These are phyloP conservation scores for Tulasnella sp. DNA, from an alignment of 768 basidiomycete species.

Conservation along the genomic window DNA sequence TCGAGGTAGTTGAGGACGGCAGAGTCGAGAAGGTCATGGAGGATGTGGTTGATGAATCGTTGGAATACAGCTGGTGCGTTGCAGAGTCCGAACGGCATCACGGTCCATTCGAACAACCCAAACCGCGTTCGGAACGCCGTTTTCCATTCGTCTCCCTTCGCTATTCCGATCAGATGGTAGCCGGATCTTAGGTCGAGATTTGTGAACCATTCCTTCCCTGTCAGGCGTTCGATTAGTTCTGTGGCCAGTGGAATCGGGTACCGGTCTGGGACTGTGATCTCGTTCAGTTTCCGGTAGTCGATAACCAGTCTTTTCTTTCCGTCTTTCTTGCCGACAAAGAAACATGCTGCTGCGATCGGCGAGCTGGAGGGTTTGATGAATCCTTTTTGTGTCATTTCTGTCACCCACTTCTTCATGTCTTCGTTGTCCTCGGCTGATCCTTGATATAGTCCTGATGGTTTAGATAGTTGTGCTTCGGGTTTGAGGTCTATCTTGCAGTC, in stretches of 20 bases:
- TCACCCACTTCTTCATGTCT: no score
- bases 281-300: conserved; percentile 1
- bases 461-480: background rate
- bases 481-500: background rate
- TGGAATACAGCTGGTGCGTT: conserved; percentile 17
- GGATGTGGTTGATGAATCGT: conserved; percentile 23
- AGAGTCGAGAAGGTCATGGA: conserved; percentile 22
- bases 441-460: no score
- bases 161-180: conserved; percentile 15
- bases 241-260: conserved; percentile 5
- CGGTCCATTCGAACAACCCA: conserved; percentile 24
- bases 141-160: conserved; percentile 16
- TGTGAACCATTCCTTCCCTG: background rate
- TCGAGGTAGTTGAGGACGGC: conserved; percentile 24
- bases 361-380: no score
- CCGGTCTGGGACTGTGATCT: background rate
- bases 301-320: background rate
- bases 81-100: conserved; percentile 29
- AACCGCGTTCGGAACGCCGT: conserved; percentile 15
- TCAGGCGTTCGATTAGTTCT: background rate
- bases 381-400: no score
- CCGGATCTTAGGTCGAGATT: conserved; percentile 12
- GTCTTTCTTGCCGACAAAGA: background rate
- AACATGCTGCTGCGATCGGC: background rate
- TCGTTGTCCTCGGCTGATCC: conserved; percentile 4